phyloP scores from a whole-genome alignment of 2,329 filamentous ascomycete species.

The Phaeosphaeria sp. region DNA sequence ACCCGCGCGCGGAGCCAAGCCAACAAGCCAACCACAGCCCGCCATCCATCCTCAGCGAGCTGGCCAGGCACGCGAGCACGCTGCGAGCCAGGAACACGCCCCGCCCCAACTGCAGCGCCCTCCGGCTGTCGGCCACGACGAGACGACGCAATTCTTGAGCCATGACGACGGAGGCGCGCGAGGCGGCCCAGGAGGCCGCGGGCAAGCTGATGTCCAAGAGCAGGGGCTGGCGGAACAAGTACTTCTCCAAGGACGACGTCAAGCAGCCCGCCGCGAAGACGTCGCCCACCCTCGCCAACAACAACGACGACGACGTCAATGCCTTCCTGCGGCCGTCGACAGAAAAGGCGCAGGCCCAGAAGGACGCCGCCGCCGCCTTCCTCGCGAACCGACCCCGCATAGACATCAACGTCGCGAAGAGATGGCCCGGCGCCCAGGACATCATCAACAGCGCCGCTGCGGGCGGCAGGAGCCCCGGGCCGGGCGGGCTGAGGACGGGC shows the following conservation, averaged over 20 bases:
- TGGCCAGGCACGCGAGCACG: not conserved
- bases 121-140: not conserved
- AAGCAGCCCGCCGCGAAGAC: slow-evolving; percentile 36
- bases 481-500: slow-evolving; percentile 47
- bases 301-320: slow-evolving; percentile 56
- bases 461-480: slow-evolving; percentile 38
- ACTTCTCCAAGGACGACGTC: slow-evolving; percentile 53
- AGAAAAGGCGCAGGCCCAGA: slow-evolving; percentile 47
- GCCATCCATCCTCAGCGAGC: not conserved
- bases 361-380: slow-evolving; percentile 38
- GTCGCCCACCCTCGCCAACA: slow-evolving; percentile 2
- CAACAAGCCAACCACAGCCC: not conserved
- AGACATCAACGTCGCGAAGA: slow-evolving; percentile 58
- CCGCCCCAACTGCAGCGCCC: no score
- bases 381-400: slow-evolving; percentile 50
- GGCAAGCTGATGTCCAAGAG: slow-evolving; percentile 50
- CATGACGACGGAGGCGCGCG: slow-evolving; percentile 43
- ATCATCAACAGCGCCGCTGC: slow-evolving; percentile 46
- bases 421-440: slow-evolving; percentile 59
- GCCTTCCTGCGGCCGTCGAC: slow-evolving; percentile 65
- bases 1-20: not conserved
- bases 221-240: slow-evolving; percentile 59
- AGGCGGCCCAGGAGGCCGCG: slow-evolving; percentile 28
- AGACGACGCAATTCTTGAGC: slow-evolving; percentile 3
- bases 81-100: slow-evolving; percentile 2